Conservation (phyloP, 768 basidiomycete species). For the Suillus luteus region DNA sequence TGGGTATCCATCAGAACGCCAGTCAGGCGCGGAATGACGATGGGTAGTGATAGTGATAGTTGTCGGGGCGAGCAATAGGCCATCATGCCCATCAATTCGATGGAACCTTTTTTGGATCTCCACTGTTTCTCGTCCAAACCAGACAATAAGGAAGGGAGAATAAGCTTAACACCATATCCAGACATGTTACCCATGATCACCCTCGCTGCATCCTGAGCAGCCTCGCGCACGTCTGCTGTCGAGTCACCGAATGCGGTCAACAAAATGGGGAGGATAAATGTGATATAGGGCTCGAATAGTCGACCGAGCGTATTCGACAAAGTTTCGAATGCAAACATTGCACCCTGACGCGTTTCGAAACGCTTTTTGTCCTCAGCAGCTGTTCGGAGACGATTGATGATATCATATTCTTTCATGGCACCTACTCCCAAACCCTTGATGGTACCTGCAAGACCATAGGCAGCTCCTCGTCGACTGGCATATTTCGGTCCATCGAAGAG, state of each 20-base stretch:
- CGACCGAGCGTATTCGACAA: conserved; percentile 84
- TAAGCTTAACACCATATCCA: conserved; percentile 93
- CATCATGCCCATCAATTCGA: conserved; percentile 97
- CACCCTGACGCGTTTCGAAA: conserved; percentile 87
- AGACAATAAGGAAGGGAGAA: conserved; percentile 84
- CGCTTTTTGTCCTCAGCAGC: conserved; percentile 89
- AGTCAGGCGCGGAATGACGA: conserved; percentile 95
- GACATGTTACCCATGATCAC: conserved; percentile 96
- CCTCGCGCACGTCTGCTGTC: conserved; percentile 86
- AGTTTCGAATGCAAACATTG: conserved; percentile 94
- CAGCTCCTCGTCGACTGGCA: conserved; percentile 92
- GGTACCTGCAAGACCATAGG: conserved; percentile 92
- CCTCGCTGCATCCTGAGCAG: conserved; percentile 87
- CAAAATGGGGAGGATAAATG: conserved; percentile 79
- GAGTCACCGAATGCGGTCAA: conserved; percentile 86
- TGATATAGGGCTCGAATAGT: conserved; percentile 92
- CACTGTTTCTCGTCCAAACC: conserved; percentile 98
- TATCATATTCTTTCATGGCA: conserved; percentile 80
- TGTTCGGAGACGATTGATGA: conserved; percentile 70
- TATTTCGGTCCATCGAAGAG: conserved; percentile 83
- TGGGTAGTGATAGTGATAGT: conserved; percentile 90
- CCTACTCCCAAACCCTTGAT: conserved; percentile 89
- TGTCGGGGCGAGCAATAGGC: conserved; percentile 97
- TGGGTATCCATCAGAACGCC: conserved; percentile 96
- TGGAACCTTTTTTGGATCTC: conserved; percentile 97